Conservation (phyloP, 371 early-diverging fungal species). For the Dinochytrium kinnereticum region DNA sequence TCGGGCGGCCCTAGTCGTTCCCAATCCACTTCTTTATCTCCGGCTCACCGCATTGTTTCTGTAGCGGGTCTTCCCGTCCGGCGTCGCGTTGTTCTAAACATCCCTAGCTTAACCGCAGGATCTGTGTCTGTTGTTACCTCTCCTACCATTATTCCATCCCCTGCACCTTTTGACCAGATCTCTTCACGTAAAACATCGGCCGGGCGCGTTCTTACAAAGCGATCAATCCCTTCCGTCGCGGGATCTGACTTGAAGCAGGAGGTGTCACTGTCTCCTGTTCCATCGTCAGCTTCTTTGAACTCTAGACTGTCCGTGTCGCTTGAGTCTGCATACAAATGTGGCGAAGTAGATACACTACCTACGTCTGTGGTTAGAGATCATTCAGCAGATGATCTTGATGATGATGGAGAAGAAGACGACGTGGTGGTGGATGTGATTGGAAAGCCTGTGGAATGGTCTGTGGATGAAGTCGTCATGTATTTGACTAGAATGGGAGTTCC, state of each 20-base stretch:
- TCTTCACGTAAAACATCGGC: too few species aligned
- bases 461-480: slow-evolving; percentile 10
- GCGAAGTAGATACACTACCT: not conserved
- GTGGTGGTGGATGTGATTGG: not conserved
- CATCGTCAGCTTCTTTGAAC: too few species aligned
- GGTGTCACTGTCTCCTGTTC: not conserved
- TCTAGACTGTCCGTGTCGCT: too few species aligned
- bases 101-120: not conserved
- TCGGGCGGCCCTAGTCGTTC: too few species aligned
- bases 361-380: too few species aligned
- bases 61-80: not conserved
- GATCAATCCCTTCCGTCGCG: not conserved
- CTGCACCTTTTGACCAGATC: not conserved
- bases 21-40: not conserved
- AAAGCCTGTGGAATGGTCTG: not conserved
- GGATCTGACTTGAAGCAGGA: not conserved
- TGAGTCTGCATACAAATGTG: not conserved
- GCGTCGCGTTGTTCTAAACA: not conserved
- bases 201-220: not conserved
- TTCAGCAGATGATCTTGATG: not conserved
- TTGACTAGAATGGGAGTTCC: not conserved
- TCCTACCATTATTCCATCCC: not conserved
- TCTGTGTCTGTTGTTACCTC: not conserved
- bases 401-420: not conserved
- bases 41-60: not conserved